Percentiles rank a stretch among this genome's conserved stretches.
Evolutionary conservation across 176 grass and related monocot species (phyloP).

Genomic region (Oryza rufipogon): DNA sequence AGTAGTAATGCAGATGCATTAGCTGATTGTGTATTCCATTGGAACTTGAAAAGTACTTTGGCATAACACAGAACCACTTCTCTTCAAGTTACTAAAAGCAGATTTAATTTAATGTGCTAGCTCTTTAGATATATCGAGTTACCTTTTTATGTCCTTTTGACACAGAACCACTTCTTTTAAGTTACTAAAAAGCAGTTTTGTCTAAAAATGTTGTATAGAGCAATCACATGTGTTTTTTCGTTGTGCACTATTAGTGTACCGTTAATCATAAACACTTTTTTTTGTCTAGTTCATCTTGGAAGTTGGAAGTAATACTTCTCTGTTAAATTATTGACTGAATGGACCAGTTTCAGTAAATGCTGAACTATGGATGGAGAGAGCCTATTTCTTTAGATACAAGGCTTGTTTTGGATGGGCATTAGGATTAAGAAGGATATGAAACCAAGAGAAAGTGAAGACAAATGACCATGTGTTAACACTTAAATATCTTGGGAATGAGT

Average conservation of each 20-base stretch:
- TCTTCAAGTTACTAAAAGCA: neutral
- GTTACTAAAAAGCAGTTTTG: neutral
- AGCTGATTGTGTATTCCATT: neutral
- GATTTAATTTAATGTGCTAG: neutral
- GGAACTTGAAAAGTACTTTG: neutral
- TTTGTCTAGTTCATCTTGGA: constrained; percentile 19
- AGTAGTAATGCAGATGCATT: neutral
- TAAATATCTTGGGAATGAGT: too few species aligned
- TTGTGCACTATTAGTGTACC: constrained; percentile 3
- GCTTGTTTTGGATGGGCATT: too few species aligned
- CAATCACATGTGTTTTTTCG: neutral
- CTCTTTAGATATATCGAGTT: neutral
- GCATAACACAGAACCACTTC: neutral
- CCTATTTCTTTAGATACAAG: too few species aligned
- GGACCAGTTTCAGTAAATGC: too few species aligned
- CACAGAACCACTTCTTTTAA: neutral
- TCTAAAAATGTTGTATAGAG: neutral
- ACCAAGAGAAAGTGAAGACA: too few species aligned
- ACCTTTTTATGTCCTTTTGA: neutral
- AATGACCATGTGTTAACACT: too few species aligned
- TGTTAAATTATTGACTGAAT: neutral
- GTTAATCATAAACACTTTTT: neutral
- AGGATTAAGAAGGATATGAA: too few species aligned
- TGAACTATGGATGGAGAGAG: too few species aligned
- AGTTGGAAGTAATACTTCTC: neutral